Percentiles rank a stretch among this genome's conserved stretches.
phyloP scores from a whole-genome alignment of 2,329 filamentous ascomycete genomes.

The Golovinomyces cichoracearum region DNA sequence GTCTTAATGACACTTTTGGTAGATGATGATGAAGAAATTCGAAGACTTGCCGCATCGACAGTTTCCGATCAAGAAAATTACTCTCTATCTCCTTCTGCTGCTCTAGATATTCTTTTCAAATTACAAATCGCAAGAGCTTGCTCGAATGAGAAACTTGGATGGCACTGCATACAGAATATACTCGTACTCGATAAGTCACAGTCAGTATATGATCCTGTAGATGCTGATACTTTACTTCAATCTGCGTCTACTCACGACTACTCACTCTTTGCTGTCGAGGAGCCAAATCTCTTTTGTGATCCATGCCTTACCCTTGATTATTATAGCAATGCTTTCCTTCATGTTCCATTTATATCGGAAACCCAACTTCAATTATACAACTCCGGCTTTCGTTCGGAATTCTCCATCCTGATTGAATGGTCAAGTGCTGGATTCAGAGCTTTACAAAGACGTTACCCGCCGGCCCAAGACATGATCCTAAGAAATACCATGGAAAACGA shows the following conservation, averaged over 20 bases:
- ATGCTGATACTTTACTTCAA: not conserved
- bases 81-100: not conserved
- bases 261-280: constrained; percentile 2
- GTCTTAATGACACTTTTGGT: not conserved
- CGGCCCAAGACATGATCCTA: not conserved
- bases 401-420: not conserved
- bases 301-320: not conserved
- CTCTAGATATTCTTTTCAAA: not conserved
- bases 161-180: not conserved
- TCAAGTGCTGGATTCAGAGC: not conserved
- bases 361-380: not conserved
- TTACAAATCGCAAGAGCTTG: not conserved
- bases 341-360: not conserved
- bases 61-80: not conserved
- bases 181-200: not conserved
- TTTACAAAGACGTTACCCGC: not conserved
- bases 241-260: not conserved
- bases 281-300: constrained; percentile 1
- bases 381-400: not conserved
- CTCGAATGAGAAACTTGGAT: not conserved
- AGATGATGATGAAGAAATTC: constrained; percentile 2
- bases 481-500: not conserved
- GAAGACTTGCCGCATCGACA: not conserved
- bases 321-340: not conserved
- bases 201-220: not conserved